A percentile compares a stretch with the other conserved stretches of the same genome.
Conservation (phyloP, 169 alveolate species). For the Plasmodium inui region DNA sequence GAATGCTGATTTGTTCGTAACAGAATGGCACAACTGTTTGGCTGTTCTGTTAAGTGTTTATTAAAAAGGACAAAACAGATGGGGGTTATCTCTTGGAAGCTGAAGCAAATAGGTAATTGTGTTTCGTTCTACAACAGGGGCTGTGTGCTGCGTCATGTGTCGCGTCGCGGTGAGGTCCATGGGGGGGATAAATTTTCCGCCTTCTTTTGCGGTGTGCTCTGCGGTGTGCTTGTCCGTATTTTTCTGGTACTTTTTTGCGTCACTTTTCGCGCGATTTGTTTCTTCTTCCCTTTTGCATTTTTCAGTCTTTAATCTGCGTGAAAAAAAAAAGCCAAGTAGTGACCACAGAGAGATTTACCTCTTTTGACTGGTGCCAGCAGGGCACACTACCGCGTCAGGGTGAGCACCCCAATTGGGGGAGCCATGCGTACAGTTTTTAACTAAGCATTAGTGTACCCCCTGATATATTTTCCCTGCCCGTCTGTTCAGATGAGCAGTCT, state of each 20-base stretch:
- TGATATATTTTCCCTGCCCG: not conserved
- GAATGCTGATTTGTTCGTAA: not conserved
- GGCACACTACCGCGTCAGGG: not conserved
- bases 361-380: not conserved
- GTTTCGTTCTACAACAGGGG: not conserved
- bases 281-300: not conserved
- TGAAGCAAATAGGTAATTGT: not conserved
- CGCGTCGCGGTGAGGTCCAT: not conserved
- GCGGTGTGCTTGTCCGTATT: not conserved
- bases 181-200: not conserved
- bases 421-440: not conserved
- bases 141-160: not conserved
- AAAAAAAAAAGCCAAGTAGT: not conserved
- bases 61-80: not conserved
- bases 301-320: not conserved
- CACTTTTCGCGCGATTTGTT: not conserved
- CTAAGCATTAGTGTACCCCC: not conserved
- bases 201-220: not conserved
- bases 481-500: not conserved
- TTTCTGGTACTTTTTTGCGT: not conserved
- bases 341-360: not conserved
- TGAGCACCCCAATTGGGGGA: not conserved
- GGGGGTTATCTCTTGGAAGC: not conserved
- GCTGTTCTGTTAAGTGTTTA: not conserved
- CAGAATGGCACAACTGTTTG: not conserved